phyloP scores from a whole-genome alignment of 1,284 basidiomycete species.

The Ustilago sp. region DNA sequence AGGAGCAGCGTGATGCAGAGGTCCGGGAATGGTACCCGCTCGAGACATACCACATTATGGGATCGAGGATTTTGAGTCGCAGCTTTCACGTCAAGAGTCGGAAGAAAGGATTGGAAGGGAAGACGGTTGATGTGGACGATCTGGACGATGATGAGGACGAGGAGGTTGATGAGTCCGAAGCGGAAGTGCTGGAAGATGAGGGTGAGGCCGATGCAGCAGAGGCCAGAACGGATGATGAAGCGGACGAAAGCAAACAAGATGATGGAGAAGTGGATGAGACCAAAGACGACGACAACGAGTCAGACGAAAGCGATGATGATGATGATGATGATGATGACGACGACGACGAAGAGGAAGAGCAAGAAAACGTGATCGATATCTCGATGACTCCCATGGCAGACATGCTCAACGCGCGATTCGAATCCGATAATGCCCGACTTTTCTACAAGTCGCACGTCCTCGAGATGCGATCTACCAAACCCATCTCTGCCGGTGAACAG shows the following conservation, averaged over 20 bases:
- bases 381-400: slow-evolving; percentile 98
- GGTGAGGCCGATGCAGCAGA: slow-evolving; percentile 33
- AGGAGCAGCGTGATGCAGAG: slow-evolving; percentile 22
- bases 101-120: slow-evolving; percentile 41
- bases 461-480: slow-evolving; percentile 83
- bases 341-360: slow-evolving; percentile 49
- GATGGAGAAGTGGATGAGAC: slow-evolving; percentile 25
- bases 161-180: slow-evolving; percentile 41
- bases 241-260: slow-evolving; percentile 7
- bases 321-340: slow-evolving; percentile 45
- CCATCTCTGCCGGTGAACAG: slow-evolving; percentile 83
- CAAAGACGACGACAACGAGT: slow-evolving; percentile 22
- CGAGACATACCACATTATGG: slow-evolving; percentile 86
- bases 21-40: slow-evolving; percentile 76
- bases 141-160: slow-evolving; percentile 56
- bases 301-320: slow-evolving; percentile 12
- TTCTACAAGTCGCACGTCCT: slow-evolving; percentile 82
- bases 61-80: slow-evolving; percentile 90
- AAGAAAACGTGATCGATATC: slow-evolving; percentile 75
- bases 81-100: slow-evolving; percentile 78
- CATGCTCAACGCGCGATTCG: slow-evolving; percentile 73
- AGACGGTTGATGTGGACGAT: slow-evolving; percentile 56
- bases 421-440: slow-evolving; percentile 74
- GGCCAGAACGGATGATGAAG: slow-evolving; percentile 8
- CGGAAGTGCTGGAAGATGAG: slow-evolving; percentile 55